A percentile compares a stretch with the other conserved stretches of the same genome.
phyloP scores from a whole-genome alignment of 169 alveolate species.

The Eimeria brunetti region DNA sequence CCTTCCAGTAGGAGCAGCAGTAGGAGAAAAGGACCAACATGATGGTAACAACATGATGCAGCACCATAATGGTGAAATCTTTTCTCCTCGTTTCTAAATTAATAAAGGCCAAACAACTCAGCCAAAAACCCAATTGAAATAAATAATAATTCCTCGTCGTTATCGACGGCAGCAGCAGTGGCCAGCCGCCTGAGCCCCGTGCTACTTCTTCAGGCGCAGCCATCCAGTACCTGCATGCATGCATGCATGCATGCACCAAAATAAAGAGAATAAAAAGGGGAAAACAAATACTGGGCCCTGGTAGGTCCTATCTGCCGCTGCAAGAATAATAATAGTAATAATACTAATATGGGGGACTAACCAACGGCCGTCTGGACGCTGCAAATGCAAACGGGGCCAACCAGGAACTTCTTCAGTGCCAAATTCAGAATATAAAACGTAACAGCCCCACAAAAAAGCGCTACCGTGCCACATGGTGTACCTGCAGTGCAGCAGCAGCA shows the following conservation, averaged over 20 bases:
- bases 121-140: conserved; percentile 79
- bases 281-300: no score
- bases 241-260: no score
- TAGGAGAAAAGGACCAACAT: conserved; percentile 63
- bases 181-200: conserved; percentile 71
- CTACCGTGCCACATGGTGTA: conserved; percentile 69
- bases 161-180: conserved; percentile 26
- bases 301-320: no score
- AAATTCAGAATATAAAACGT: conserved; percentile 22
- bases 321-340: background rate
- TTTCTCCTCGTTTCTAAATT: conserved; percentile 68
- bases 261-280: no score
- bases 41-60: conserved; percentile 81
- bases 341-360: no score
- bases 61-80: conserved; percentile 48
- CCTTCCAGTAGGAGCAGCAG: conserved; percentile 79
- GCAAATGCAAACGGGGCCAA: conserved; percentile 18
- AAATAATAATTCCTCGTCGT: conserved; percentile 50
- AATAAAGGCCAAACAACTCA: conserved; percentile 50
- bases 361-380: conserved; percentile 72
- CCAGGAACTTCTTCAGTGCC: conserved; percentile 64
- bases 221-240: conserved; percentile 57
- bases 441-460: conserved; percentile 46
- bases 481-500: conserved; percentile 54
- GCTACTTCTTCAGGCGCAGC: conserved; percentile 35